phyloP scores from a whole-genome alignment of 2,329 filamentous ascomycete species.

The Neospermospora avenae region DNA sequence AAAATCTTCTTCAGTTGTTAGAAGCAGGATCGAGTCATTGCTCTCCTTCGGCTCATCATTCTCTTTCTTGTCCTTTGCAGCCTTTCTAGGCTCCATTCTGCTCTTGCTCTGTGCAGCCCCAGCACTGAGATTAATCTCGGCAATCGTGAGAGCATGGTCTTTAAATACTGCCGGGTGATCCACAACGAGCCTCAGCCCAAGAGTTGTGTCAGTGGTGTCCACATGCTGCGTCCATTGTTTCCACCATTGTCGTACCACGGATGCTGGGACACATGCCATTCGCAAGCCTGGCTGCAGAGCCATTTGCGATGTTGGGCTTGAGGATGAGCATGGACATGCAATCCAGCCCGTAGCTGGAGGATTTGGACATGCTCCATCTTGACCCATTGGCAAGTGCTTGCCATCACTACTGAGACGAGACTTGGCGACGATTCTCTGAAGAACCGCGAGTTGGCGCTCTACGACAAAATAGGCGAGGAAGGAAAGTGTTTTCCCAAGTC shows the following conservation, averaged over 20 bases:
- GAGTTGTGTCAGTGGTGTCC: background rate
- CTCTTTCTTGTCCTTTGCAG: background rate
- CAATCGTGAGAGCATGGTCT: background rate
- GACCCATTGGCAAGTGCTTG: conserved; percentile 7
- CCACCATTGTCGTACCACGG: conserved; percentile 19
- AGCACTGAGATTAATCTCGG: background rate
- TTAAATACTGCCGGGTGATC: conserved; percentile 9
- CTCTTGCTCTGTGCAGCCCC: background rate
- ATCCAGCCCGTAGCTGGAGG: conserved; percentile 16
- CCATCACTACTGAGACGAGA: conserved; percentile 1
- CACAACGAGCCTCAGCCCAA: conserved; percentile 15
- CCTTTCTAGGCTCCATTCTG: conserved; percentile 1
- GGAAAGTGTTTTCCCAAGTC: conserved; percentile 52
- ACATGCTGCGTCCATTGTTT: conserved; percentile 20
- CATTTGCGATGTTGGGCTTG: conserved; percentile 18
- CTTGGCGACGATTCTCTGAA: conserved; percentile 13
- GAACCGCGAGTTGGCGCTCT: conserved; percentile 21
- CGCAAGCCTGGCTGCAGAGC: conserved; percentile 16
- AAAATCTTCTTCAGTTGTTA: conserved; percentile 16
- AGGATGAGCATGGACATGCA: conserved; percentile 19
- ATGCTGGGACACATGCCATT: conserved; percentile 20
- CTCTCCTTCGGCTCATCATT: conserved; percentile 2
- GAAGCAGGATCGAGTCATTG: conserved; percentile 19
- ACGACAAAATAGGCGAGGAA: conserved; percentile 43
- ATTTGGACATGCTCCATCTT: conserved; percentile 7